A percentile compares a stretch with the other conserved stretches of the same genome.
Evolutionary conservation across 805 yeast species (phyloP).

Genomic region (Torulaspora delbrueckii): DNA sequence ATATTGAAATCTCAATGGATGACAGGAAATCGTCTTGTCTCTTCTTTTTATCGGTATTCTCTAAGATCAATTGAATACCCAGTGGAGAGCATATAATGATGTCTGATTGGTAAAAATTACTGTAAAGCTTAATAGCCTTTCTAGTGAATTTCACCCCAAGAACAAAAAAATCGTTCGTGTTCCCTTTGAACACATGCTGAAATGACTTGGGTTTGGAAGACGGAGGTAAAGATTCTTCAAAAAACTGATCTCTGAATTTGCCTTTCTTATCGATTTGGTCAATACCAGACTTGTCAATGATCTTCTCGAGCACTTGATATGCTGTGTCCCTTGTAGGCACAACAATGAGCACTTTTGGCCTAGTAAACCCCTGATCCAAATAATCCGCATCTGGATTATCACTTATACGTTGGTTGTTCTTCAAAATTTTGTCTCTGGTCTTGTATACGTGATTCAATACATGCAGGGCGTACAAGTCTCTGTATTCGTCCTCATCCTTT

Average conservation of each 20-base stretch:
- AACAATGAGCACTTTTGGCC: conserved; percentile 81
- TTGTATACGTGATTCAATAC: conserved; percentile 76
- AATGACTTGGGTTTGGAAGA: conserved; percentile 77
- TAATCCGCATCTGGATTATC: conserved; percentile 52
- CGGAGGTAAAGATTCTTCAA: conserved; percentile 43
- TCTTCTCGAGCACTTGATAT: conserved; percentile 56
- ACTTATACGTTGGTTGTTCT: conserved; percentile 59
- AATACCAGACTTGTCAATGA: conserved; percentile 59
- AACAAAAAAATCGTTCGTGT: conserved; percentile 86
- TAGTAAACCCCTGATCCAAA: conserved; percentile 91
- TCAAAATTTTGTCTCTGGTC: conserved; percentile 79
- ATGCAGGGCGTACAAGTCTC: conserved; percentile 64
- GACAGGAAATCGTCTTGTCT: conserved; percentile 77
- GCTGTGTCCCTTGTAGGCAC: conserved; percentile 82
- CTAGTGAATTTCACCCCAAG: conserved; percentile 88
- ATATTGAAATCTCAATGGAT: conserved; percentile 74
- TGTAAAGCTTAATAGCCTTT: conserved; percentile 75
- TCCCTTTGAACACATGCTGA: conserved; percentile 74
- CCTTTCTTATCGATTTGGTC: conserved; percentile 77
- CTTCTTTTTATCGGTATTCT: conserved; percentile 51
- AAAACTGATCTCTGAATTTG: conserved; percentile 69
- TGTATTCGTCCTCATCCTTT: conserved; percentile 49
- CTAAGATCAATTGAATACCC: conserved; percentile 76
- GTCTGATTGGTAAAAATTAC: conserved; percentile 81
- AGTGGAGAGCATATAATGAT: conserved; percentile 87